Evolutionary conservation across 495 filamentous ascomycete genomes (phyloP).

Genomic region (Delitschia confertaspora): DNA sequence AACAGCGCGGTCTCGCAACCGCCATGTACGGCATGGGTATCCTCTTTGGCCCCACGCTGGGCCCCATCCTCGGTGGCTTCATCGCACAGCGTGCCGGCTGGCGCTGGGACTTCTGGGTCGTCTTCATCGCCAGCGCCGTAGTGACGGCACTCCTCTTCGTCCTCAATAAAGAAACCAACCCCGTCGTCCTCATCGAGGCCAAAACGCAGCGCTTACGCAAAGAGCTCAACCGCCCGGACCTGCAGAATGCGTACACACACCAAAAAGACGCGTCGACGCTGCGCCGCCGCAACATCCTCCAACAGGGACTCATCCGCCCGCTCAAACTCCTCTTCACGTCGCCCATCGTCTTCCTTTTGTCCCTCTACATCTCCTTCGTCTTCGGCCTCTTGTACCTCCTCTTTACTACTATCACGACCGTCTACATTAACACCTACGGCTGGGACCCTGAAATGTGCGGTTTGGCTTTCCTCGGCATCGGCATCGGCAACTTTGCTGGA

Average conservation of each 20-base stretch:
- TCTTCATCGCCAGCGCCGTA: slow-evolving; percentile 32
- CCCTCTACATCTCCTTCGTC: slow-evolving; percentile 22
- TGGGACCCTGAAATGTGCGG: slow-evolving; percentile 21
- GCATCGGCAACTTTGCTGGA: slow-evolving; percentile 17
- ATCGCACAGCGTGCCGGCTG: slow-evolving; percentile 49
- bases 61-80: slow-evolving; percentile 50
- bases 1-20: slow-evolving; percentile 22
- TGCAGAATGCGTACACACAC: slow-evolving; percentile 10
- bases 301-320: slow-evolving; percentile 18
- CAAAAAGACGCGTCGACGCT: slow-evolving; percentile 1
- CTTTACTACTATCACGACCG: slow-evolving; percentile 25
- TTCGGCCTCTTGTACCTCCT: slow-evolving; percentile 27
- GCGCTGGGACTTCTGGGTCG: slow-evolving; percentile 57
- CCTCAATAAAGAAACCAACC: slow-evolving; percentile 29
- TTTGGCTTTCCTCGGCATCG: slow-evolving; percentile 23
- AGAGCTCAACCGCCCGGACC: slow-evolving; percentile 20
- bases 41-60: slow-evolving; percentile 35
- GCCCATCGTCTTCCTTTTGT: slow-evolving; percentile 25
- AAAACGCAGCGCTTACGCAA: slow-evolving; percentile 26
- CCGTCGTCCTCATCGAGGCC: slow-evolving; percentile 22
- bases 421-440: slow-evolving; percentile 23
- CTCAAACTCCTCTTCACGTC: slow-evolving; percentile 24
- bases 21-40: no score
- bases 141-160: slow-evolving; percentile 27
- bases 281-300: slow-evolving; percentile 3